A percentile compares a stretch with the other conserved stretches of the same genome.
phyloP scores from a whole-genome alignment of 2,329 filamentous ascomycete genomes.

The Zopfia rhizophila region DNA sequence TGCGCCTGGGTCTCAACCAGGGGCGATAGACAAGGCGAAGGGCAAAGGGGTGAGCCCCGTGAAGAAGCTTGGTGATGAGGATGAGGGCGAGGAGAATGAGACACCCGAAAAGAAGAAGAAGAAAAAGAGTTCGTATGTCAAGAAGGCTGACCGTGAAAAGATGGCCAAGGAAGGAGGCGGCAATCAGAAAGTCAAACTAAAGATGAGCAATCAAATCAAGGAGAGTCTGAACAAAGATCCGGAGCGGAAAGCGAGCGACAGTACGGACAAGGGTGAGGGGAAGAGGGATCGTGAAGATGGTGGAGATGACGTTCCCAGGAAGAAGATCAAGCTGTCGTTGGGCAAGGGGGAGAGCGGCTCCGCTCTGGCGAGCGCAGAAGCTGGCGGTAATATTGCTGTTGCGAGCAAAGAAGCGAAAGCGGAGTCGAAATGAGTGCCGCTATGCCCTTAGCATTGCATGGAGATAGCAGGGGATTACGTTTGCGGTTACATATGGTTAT shows the following conservation, averaged over 20 bases:
- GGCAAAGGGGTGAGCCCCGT: slow-evolving; percentile 46
- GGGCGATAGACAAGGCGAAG: slow-evolving; percentile 40
- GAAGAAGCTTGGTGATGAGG: slow-evolving; percentile 42
- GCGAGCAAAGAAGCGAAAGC: slow-evolving; percentile 28
- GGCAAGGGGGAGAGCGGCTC: slow-evolving; percentile 15
- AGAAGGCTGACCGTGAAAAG: slow-evolving; percentile 52
- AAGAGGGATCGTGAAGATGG: slow-evolving; percentile 48
- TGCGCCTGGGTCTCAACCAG: slow-evolving; percentile 48
- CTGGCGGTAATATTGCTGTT: neutral
- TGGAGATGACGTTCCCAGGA: slow-evolving; percentile 43
- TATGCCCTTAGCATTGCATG: slow-evolving; percentile 12
- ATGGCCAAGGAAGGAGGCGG: slow-evolving; percentile 28
- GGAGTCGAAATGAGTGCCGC: slow-evolving; percentile 11
- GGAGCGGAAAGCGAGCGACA: slow-evolving; percentile 42
- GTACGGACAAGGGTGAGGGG: slow-evolving; percentile 41
- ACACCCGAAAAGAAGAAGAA: slow-evolving; percentile 60
- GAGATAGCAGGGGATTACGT: slow-evolving; percentile 2
- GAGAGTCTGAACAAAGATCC: slow-evolving; percentile 36
- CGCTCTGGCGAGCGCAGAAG: slow-evolving; percentile 3
- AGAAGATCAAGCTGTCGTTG: slow-evolving; percentile 51
- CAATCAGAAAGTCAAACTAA: slow-evolving; percentile 47
- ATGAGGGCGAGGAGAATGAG: slow-evolving; percentile 54
- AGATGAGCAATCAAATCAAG: slow-evolving; percentile 32
- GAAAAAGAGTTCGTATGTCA: slow-evolving; percentile 58
- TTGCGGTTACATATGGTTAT: slow-evolving; percentile 1